These are phyloP conservation scores for Cruciata laevipes DNA, from an alignment of 257 asterid genomes.

Conservation along the genomic window DNA sequence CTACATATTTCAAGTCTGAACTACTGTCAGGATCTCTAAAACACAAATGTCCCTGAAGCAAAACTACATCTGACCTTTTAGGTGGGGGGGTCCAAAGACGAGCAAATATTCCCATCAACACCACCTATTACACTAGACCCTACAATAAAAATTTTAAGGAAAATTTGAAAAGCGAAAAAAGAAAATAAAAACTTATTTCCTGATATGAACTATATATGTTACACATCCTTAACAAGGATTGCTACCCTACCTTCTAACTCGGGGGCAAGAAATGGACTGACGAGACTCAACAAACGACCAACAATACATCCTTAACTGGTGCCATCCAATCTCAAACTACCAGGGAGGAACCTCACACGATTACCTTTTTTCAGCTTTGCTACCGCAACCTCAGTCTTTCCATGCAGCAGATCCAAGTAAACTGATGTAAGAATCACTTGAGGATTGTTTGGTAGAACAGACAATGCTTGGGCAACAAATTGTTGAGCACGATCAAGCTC, in stretches of 20 bases:
- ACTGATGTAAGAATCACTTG: slow-evolving; percentile 60
- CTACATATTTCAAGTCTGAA: slow-evolving; percentile 15
- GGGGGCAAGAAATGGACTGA: slow-evolving; percentile 35
- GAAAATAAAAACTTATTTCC: slow-evolving; percentile 42
- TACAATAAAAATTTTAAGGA: slow-evolving; percentile 20
- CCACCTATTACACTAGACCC: slow-evolving; percentile 34
- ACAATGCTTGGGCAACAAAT: slow-evolving; percentile 45
- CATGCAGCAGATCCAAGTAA: slow-evolving; percentile 62
- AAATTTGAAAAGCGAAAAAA: slow-evolving; percentile 13
- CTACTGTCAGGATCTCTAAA: slow-evolving; percentile 17
- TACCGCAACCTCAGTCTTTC: slow-evolving; percentile 57
- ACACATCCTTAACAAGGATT: slow-evolving; percentile 63
- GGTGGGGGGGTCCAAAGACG: slow-evolving; percentile 34
- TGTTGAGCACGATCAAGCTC: slow-evolving; percentile 58
- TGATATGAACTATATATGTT: slow-evolving; percentile 61
- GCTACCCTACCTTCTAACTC: slow-evolving; percentile 59
- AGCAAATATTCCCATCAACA: slow-evolving; percentile 37
- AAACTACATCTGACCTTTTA: slow-evolving; percentile 37
- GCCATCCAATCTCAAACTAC: slow-evolving; percentile 26
- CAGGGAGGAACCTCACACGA: slow-evolving; percentile 36
- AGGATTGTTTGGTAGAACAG: slow-evolving; percentile 41
- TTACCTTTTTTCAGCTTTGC: slow-evolving; percentile 53
- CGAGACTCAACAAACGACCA: slow-evolving; percentile 19
- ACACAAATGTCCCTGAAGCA: slow-evolving; percentile 28
- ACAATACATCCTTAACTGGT: slow-evolving; percentile 29